Conservation (phyloP, 2,329 filamentous ascomycete species). For the Diaporthe sp. region DNA sequence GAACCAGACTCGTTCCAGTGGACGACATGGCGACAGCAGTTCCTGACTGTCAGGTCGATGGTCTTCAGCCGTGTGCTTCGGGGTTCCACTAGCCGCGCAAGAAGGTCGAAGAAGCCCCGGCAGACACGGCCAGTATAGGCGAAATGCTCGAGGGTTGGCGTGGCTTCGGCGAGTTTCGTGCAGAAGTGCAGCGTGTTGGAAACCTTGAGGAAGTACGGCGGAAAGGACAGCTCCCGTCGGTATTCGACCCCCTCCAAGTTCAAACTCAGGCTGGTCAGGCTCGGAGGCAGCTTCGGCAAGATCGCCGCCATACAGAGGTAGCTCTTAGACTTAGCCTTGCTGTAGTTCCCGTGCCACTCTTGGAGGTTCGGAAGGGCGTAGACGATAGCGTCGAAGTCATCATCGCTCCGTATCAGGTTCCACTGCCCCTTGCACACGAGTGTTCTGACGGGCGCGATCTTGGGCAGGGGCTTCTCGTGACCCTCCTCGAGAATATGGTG, state of each 20-base stretch:
- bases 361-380: slow-evolving; percentile 75
- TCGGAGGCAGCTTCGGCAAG: slow-evolving; percentile 68
- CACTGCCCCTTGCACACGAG: slow-evolving; percentile 82
- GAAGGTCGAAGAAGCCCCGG: slow-evolving; percentile 74
- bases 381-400: slow-evolving; percentile 74
- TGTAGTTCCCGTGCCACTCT: slow-evolving; percentile 75
- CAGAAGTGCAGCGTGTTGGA: slow-evolving; percentile 75
- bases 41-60: slow-evolving; percentile 80
- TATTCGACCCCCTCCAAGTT: slow-evolving; percentile 78
- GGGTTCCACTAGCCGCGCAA: slow-evolving; percentile 63
- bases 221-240: slow-evolving; percentile 72
- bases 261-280: slow-evolving; percentile 74
- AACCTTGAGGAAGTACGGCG: slow-evolving; percentile 73
- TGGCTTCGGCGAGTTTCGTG: slow-evolving; percentile 70
- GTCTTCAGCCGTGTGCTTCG: slow-evolving; percentile 69
- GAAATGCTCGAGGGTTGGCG: slow-evolving; percentile 75
- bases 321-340: slow-evolving; percentile 80
- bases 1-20: slow-evolving; percentile 75
- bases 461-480: slow-evolving; percentile 45
- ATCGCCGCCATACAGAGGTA: slow-evolving; percentile 78
- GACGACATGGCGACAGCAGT: slow-evolving; percentile 73
- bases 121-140: slow-evolving; percentile 81
- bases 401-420: slow-evolving; percentile 77
- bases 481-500: slow-evolving; percentile 59
- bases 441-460: slow-evolving; percentile 71